Conservation (phyloP, 1,284 basidiomycete genomes). For the Papiliotrema terrestris region DNA sequence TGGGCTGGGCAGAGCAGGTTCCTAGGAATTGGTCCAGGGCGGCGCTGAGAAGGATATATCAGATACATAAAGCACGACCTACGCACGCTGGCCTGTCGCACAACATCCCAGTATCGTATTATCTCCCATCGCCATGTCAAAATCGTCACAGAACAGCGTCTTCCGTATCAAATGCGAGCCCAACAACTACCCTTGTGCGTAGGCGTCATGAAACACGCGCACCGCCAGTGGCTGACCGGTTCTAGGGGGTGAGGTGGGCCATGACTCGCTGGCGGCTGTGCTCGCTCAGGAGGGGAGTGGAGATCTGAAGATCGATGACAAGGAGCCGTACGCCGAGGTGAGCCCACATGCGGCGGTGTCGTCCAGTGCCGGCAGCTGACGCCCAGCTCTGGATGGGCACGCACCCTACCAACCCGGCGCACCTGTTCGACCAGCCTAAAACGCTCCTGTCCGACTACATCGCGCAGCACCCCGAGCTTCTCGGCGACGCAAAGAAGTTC, state of each 20-base stretch:
- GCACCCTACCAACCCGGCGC: slow-evolving; percentile 33
- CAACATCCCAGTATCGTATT: too few relatives aligned
- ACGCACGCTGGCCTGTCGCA: too few relatives aligned
- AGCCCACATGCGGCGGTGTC: neutral
- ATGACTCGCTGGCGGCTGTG: slow-evolving; percentile 25
- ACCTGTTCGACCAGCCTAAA: slow-evolving; percentile 13
- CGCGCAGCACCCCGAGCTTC: slow-evolving; percentile 11
- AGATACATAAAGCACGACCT: too few relatives aligned
- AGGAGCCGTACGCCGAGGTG: slow-evolving; percentile 33
- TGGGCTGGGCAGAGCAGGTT: too few relatives aligned
- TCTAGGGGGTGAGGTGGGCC: slow-evolving; percentile 31
- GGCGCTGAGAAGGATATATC: too few relatives aligned
- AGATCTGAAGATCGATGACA: slow-evolving; percentile 20
- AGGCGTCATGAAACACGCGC: neutral
- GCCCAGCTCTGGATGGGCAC: slow-evolving; percentile 39
- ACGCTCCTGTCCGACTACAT: slow-evolving; percentile 20
- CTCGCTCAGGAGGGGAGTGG: slow-evolving; percentile 24
- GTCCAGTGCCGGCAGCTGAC: neutral
- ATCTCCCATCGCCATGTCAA: too few relatives aligned
- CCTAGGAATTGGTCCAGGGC: too few relatives aligned
- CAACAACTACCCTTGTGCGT: slow-evolving; percentile 17
- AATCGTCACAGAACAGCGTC: slow-evolving; percentile 1
- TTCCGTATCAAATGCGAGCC: slow-evolving; percentile 11
- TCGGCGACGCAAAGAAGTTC: slow-evolving; percentile 24
- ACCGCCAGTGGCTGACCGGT: neutral